Evolutionary conservation across 2,329 filamentous ascomycete species (phyloP).

Genomic region (Didymella keratinophila): DNA sequence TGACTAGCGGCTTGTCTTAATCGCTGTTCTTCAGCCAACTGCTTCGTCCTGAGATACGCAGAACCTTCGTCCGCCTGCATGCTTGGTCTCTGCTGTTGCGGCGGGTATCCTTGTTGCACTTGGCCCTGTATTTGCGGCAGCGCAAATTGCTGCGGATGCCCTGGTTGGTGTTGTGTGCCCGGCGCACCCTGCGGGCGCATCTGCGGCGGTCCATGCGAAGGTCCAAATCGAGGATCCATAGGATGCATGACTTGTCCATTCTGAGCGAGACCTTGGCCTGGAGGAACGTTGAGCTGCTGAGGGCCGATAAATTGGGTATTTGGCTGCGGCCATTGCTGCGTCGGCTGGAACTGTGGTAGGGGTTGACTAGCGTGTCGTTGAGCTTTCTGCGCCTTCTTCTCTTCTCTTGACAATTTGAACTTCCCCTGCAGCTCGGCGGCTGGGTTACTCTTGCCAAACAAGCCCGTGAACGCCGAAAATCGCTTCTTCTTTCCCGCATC

Average conservation of each 20-base stretch:
- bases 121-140: constrained; percentile 22
- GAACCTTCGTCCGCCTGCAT: constrained; percentile 26
- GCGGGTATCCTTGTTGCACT: constrained; percentile 12
- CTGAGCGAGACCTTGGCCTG: constrained; percentile 24
- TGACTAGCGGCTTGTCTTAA: constrained; percentile 18
- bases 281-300: constrained; percentile 30
- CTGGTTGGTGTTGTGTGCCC: constrained; percentile 24
- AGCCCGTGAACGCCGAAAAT: constrained; percentile 54
- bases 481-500: constrained; percentile 53
- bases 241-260: constrained; percentile 31
- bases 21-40: constrained; percentile 33
- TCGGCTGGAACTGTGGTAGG: constrained; percentile 13
- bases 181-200: constrained; percentile 25
- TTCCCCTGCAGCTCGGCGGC: constrained; percentile 38
- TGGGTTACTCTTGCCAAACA: constrained; percentile 53
- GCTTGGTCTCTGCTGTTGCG: constrained; percentile 18
- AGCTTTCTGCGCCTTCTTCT: constrained; percentile 47
- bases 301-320: constrained; percentile 24
- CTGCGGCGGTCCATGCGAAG: constrained; percentile 20
- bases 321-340: constrained; percentile 29
- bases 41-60: constrained; percentile 35
- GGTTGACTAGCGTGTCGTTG: constrained; percentile 35
- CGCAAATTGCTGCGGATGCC: constrained; percentile 11
- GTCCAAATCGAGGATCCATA: constrained; percentile 21
- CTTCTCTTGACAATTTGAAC: constrained; percentile 49